Evolutionary conservation across 2,329 filamentous ascomycete species (phyloP).

Genomic region (Chrysosporium queenslandicum): DNA sequence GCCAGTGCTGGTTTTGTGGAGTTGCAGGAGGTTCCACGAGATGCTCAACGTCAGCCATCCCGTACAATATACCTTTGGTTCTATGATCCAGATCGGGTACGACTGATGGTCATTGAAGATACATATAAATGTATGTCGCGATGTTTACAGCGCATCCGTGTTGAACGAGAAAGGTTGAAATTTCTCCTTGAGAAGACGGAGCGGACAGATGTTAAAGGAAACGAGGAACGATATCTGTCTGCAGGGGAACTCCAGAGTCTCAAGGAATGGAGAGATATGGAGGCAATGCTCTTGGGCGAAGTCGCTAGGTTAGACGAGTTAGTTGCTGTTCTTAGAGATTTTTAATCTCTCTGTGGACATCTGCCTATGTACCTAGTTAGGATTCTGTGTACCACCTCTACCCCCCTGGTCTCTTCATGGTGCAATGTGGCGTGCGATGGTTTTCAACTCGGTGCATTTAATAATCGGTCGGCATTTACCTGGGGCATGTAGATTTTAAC

Average conservation of each 20-base stretch:
- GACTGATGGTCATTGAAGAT: constrained; percentile 62
- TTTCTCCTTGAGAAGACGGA: constrained; percentile 71
- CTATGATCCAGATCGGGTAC: constrained; percentile 66
- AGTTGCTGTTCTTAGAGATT: constrained; percentile 73
- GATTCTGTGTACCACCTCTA: background rate
- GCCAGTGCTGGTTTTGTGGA: constrained; percentile 80
- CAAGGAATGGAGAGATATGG: constrained; percentile 51
- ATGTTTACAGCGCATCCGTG: constrained; percentile 66
- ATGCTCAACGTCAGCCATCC: constrained; percentile 68
- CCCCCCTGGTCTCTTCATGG: background rate
- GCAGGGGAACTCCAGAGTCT: constrained; percentile 61
- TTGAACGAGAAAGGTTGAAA: constrained; percentile 61
- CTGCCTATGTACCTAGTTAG: background rate
- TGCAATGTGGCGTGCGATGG: constrained; percentile 1
- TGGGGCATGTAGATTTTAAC: background rate
- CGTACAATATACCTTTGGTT: constrained; percentile 87
- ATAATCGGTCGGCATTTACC: constrained; percentile 1
- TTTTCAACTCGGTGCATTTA: constrained; percentile 5
- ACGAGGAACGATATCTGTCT: constrained; percentile 69
- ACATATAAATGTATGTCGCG: constrained; percentile 85
- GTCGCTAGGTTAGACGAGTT: constrained; percentile 73
- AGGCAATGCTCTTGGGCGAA: constrained; percentile 67
- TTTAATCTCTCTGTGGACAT: constrained; percentile 41
- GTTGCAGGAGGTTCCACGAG: constrained; percentile 86
- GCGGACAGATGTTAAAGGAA: constrained; percentile 73